Conservation (phyloP, 1,284 basidiomycete species). For the Erythrobasidium hasegawianum region DNA sequence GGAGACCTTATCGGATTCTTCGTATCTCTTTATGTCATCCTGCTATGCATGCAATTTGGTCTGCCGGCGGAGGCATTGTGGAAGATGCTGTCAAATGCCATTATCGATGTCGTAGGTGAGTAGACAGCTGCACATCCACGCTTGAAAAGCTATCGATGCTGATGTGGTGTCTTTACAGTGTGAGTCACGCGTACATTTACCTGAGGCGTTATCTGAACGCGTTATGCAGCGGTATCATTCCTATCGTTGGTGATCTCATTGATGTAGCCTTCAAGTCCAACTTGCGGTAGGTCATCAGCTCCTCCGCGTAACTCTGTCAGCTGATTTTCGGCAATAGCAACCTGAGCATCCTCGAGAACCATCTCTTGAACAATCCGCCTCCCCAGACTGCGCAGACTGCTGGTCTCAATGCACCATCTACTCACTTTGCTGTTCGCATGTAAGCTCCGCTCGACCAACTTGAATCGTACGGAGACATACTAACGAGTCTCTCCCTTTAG, state of each 20-base stretch:
- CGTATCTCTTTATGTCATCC: conserved; percentile 21
- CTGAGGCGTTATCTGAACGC: background rate
- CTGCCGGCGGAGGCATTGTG: conserved; percentile 14
- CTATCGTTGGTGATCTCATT: conserved; percentile 28
- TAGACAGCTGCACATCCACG: too few relatives aligned
- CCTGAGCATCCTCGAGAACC: conserved; percentile 26
- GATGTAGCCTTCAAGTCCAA: conserved; percentile 33
- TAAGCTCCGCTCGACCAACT: background rate
- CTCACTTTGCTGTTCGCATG: conserved; percentile 25
- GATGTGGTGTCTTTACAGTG: background rate
- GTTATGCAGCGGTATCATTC: conserved; percentile 14
- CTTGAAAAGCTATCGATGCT: too few relatives aligned
- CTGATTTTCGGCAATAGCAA: conserved; percentile 2
- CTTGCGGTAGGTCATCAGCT: conserved; percentile 5
- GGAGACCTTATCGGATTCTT: conserved; percentile 30
- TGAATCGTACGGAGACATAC: background rate
- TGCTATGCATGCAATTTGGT: conserved; percentile 35
- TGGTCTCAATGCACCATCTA: conserved; percentile 25
- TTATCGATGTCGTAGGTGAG: conserved; percentile 23
- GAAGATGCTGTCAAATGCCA: conserved; percentile 31
- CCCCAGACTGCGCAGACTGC: conserved; percentile 2
- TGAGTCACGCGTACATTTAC: background rate
- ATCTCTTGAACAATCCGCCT: conserved; percentile 27
- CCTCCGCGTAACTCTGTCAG: background rate
- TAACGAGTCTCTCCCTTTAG: background rate